Evolutionary conservation across 768 basidiomycete species (phyloP).

Genomic region (Scleroderma bovista): DNA sequence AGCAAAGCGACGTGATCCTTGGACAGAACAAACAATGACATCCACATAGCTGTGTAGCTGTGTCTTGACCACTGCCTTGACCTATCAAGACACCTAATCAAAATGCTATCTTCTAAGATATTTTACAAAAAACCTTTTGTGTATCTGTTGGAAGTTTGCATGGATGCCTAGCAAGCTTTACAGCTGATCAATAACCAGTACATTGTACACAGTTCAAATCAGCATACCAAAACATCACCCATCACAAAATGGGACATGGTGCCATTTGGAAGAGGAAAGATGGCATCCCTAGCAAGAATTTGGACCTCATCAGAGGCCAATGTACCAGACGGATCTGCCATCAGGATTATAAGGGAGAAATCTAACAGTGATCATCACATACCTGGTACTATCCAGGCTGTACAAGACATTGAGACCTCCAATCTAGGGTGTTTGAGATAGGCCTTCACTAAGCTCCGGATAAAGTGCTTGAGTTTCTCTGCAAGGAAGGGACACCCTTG

Average conservation of each 20-base stretch:
- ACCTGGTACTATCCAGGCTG: conserved; percentile 62
- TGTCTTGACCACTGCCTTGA: conserved; percentile 48
- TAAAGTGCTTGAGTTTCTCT: conserved; percentile 48
- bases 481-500: conserved; percentile 41
- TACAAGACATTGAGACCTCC: conserved; percentile 50
- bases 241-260: conserved; percentile 42
- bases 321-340: conserved; percentile 46
- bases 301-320: conserved; percentile 53
- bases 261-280: conserved; percentile 39
- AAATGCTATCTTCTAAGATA: background rate
- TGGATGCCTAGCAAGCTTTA: conserved; percentile 57
- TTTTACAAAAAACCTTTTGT: conserved; percentile 33
- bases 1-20: conserved; percentile 44
- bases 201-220: background rate
- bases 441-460: conserved; percentile 39
- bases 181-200: background rate
- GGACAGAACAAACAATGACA: conserved; percentile 54
- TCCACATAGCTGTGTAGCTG: conserved; percentile 46
- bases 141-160: conserved; percentile 67
- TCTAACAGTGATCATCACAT: background rate
- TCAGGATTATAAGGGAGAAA: background rate
- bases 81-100: conserved; percentile 29
- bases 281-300: conserved; percentile 43
- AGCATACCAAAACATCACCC: conserved; percentile 52
- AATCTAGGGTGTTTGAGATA: conserved; percentile 42